These are phyloP conservation scores for Phoma sp. DNA, from an alignment of 2,329 filamentous ascomycete genomes.

Conservation along the genomic window DNA sequence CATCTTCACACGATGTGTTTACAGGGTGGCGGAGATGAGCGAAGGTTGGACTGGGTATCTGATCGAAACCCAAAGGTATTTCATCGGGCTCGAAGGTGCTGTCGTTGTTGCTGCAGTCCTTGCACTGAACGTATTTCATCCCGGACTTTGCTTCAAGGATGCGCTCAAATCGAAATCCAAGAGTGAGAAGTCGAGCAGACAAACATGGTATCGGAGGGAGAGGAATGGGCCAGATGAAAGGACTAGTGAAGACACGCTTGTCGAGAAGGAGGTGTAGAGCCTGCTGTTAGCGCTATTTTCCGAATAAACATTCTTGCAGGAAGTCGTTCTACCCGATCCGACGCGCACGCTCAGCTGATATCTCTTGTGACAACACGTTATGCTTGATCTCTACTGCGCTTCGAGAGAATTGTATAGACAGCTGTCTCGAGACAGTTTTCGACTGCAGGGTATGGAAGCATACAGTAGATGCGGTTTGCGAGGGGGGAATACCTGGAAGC, in stretches of 20 bases:
- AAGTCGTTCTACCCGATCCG: no score
- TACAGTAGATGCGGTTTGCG: no score
- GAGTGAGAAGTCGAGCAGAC: conserved; percentile 4
- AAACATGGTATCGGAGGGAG: conserved; percentile 29
- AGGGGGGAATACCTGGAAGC: no score
- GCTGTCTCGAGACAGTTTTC: no score
- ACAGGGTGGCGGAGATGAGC: conserved; percentile 69
- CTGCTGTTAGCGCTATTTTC: no score
- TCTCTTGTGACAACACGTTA: no score
- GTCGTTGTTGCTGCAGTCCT: conserved; percentile 42
- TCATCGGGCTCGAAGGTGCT: conserved; percentile 48
- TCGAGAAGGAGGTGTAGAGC: no score
- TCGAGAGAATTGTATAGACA: no score
- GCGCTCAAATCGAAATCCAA: conserved; percentile 24
- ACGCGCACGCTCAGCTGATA: no score
- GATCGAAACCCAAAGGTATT: conserved; percentile 54
- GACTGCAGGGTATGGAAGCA: no score
- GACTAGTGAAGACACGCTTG: conserved; percentile 14
- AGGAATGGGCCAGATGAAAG: conserved; percentile 9
- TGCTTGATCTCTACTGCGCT: no score
- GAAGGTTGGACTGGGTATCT: conserved; percentile 67
- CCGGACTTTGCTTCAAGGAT: conserved; percentile 46
- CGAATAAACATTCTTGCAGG: no score
- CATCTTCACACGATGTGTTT: conserved; percentile 69
- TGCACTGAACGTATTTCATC: conserved; percentile 46